A percentile compares a stretch with the other conserved stretches of the same genome.
Conservation (phyloP, 2,329 filamentous ascomycete genomes). For the Fonsecaea erecta region DNA sequence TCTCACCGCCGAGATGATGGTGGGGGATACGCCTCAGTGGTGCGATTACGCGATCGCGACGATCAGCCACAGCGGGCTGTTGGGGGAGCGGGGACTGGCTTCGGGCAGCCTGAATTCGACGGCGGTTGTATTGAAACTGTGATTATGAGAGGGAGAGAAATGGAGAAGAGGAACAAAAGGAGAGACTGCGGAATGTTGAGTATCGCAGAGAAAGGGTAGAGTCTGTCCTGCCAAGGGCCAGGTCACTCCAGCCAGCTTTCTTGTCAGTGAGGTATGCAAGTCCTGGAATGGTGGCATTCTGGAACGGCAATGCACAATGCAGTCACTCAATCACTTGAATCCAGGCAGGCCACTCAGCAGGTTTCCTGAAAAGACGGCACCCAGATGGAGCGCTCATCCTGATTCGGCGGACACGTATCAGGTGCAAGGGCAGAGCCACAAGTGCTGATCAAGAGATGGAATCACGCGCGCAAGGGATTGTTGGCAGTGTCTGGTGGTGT, state of each 20-base stretch:
- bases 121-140: not conserved
- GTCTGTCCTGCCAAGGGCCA: not conserved
- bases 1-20: conserved; percentile 31
- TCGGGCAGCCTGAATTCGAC: conserved; percentile 1
- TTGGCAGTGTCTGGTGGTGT: not conserved
- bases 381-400: conserved; percentile 10
- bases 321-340: conserved; percentile 1
- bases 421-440: conserved; percentile 1
- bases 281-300: conserved; percentile 10
- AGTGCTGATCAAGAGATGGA: conserved; percentile 3
- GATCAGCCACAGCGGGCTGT: conserved; percentile 16
- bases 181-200: not conserved
- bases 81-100: conserved; percentile 1
- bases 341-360: conserved; percentile 9
- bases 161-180: not conserved
- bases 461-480: not conserved
- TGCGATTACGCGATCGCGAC: conserved; percentile 20
- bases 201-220: not conserved
- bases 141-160: not conserved
- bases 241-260: conserved; percentile 5
- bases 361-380: conserved; percentile 6
- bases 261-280: conserved; percentile 5
- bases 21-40: conserved; percentile 15
- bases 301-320: conserved; percentile 13
- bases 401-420: conserved; percentile 10